These are phyloP conservation scores for Byssothecium circinans DNA, from an alignment of 2,329 filamentous ascomycete genomes.

Conservation along the genomic window DNA sequence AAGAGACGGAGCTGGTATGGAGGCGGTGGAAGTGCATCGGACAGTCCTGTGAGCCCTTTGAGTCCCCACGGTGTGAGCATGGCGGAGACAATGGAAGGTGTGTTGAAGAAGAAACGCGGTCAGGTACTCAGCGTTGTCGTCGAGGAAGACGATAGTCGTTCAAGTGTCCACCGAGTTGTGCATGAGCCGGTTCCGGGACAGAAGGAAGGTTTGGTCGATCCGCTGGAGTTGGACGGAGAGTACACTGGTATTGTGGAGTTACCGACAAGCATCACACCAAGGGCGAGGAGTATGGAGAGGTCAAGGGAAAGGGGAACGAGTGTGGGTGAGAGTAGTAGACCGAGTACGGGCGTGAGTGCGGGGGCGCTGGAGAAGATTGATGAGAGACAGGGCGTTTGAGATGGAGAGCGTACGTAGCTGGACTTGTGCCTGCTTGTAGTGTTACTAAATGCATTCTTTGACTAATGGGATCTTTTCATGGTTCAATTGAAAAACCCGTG, in stretches of 20 bases:
- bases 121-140: conserved; percentile 26
- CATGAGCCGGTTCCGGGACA: conserved; percentile 31
- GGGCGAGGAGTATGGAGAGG: conserved; percentile 19
- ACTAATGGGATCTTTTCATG: no score
- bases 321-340: conserved; percentile 8
- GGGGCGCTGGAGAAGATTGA: not conserved
- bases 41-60: conserved; percentile 15
- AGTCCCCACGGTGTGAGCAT: conserved; percentile 5
- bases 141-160: conserved; percentile 21
- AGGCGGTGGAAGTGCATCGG: not conserved
- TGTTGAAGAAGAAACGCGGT: conserved; percentile 22
- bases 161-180: conserved; percentile 6
- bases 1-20: conserved; percentile 2
- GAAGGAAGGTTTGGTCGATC: conserved; percentile 23
- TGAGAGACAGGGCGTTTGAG: not conserved
- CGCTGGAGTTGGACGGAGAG: conserved; percentile 28
- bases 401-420: not conserved
- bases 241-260: conserved; percentile 20
- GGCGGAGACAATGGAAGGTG: conserved; percentile 8
- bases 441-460: no score
- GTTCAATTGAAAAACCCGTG: no score
- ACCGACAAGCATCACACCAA: conserved; percentile 24
- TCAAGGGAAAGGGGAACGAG: conserved; percentile 7
- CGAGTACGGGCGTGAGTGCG: not conserved
- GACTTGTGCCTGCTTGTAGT: not conserved